A percentile compares a stretch with the other conserved stretches of the same genome.
phyloP scores from a whole-genome alignment of 108 stramenopile species.

The Cyclotella cryptica region DNA sequence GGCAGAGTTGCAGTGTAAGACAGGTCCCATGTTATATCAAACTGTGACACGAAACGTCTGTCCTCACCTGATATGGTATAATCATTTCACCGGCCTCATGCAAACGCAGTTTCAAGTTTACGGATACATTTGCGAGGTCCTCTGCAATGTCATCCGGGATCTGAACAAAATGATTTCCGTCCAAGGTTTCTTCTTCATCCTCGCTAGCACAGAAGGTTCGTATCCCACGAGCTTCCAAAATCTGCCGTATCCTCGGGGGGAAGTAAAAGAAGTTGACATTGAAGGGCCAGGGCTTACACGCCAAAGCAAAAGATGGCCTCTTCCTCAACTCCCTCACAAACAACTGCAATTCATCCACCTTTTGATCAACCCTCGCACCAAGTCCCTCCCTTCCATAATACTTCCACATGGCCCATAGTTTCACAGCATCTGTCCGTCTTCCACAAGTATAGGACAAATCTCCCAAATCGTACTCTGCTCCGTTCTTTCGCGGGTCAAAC shows the following conservation, averaged over 20 bases:
- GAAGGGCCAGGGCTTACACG: constrained; percentile 61
- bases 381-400: constrained; percentile 51
- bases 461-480: constrained; percentile 64
- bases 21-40: background rate
- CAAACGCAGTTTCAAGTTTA: constrained; percentile 53
- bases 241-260: constrained; percentile 53
- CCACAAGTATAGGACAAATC: constrained; percentile 67
- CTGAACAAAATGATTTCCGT: constrained; percentile 30
- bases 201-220: background rate
- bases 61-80: constrained; percentile 51
- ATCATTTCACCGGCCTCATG: constrained; percentile 64
- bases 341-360: constrained; percentile 41
- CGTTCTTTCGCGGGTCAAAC: constrained; percentile 63
- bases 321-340: constrained; percentile 38
- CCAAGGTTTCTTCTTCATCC: background rate
- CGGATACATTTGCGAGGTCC: constrained; percentile 53
- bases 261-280: constrained; percentile 73
- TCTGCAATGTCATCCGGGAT: constrained; percentile 56
- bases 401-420: constrained; percentile 62
- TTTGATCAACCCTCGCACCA: constrained; percentile 46
- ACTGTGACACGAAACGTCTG: background rate
- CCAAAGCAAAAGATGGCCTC: constrained; percentile 52
- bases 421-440: constrained; percentile 59
- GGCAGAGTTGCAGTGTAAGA: background rate
- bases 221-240: constrained; percentile 27